A percentile compares a stretch with the other conserved stretches of the same genome.
These are phyloP conservation scores for Articulospora tetracladia DNA, from an alignment of 495 filamentous ascomycete genomes.

Conservation along the genomic window DNA sequence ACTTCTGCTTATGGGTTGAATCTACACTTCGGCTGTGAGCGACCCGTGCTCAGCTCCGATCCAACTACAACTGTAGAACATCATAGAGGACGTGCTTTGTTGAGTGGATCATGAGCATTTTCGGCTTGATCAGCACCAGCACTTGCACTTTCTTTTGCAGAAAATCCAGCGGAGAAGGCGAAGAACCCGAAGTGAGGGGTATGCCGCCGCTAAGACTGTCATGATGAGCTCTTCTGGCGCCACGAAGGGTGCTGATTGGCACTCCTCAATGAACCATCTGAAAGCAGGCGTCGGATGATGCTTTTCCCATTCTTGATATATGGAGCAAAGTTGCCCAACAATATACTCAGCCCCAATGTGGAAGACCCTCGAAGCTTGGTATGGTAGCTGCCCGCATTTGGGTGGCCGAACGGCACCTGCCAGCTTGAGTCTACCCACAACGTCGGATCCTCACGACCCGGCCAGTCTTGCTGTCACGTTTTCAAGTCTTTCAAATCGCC, in stretches of 20 bases:
- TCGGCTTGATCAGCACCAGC: too few relatives aligned
- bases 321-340: not conserved
- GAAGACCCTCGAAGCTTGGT: not conserved
- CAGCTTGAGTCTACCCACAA: not conserved
- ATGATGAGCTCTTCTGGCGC: too few relatives aligned
- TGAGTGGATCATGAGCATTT: too few relatives aligned
- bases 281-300: not conserved
- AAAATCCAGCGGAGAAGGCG: too few relatives aligned
- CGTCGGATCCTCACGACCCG: not conserved
- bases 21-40: not conserved
- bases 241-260: not conserved
- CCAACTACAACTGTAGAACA: not conserved
- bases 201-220: too few relatives aligned
- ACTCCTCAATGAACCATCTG: not conserved
- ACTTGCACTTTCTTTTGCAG: too few relatives aligned
- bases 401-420: not conserved
- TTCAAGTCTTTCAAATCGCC: not conserved
- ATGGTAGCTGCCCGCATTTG: not conserved
- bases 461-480: too few relatives aligned
- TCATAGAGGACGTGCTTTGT: too few relatives aligned
- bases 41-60: not conserved
- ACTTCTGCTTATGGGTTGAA: not conserved
- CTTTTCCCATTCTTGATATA: not conserved
- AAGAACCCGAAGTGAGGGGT: too few relatives aligned
- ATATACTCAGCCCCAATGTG: not conserved